Evolutionary conservation across 805 yeast genomes (phyloP).

Genomic region (Candida insectalens): DNA sequence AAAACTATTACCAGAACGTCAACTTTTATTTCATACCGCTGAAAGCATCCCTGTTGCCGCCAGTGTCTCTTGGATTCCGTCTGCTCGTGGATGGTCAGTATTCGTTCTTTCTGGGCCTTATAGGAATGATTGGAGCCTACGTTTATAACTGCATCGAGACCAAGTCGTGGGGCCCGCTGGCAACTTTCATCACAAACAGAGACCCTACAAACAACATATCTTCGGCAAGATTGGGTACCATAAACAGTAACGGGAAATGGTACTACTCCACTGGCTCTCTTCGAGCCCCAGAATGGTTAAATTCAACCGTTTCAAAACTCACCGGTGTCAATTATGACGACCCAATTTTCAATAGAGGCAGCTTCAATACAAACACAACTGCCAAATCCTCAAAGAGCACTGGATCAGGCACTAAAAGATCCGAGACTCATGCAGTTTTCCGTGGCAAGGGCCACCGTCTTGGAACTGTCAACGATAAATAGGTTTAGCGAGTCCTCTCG

Average conservation of each 20-base stretch:
- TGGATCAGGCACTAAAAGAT: too few relatives aligned
- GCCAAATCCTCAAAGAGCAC: too few relatives aligned
- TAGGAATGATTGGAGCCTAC: slow-evolving; percentile 50
- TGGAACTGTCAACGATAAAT: background rate
- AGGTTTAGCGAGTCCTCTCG: too few relatives aligned
- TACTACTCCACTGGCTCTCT: slow-evolving; percentile 44
- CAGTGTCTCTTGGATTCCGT: slow-evolving; percentile 30
- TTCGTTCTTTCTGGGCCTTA: slow-evolving; percentile 29
- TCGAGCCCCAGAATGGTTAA: slow-evolving; percentile 43
- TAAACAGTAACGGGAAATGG: slow-evolving; percentile 21
- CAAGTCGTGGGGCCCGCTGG: slow-evolving; percentile 38
- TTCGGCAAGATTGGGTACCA: slow-evolving; percentile 21
- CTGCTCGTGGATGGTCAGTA: slow-evolving; percentile 35
- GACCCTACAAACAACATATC: slow-evolving; percentile 11
- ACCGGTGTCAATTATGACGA: slow-evolving; percentile 24
- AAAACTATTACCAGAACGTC: slow-evolving; percentile 41
- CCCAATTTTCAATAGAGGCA: slow-evolving; percentile 18
- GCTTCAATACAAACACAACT: too few relatives aligned
- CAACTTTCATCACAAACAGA: slow-evolving; percentile 22
- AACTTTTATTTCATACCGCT: slow-evolving; percentile 45
- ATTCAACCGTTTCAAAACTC: slow-evolving; percentile 17
- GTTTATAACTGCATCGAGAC: slow-evolving; percentile 56
- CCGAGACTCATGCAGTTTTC: too few relatives aligned
- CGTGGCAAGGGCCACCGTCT: slow-evolving; percentile 1
- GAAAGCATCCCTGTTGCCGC: slow-evolving; percentile 46